Percentiles rank a stretch among this genome's conserved stretches.
These are phyloP conservation scores for Prunus mume DNA, from an alignment of 306 rosid species.

Conservation along the genomic window DNA sequence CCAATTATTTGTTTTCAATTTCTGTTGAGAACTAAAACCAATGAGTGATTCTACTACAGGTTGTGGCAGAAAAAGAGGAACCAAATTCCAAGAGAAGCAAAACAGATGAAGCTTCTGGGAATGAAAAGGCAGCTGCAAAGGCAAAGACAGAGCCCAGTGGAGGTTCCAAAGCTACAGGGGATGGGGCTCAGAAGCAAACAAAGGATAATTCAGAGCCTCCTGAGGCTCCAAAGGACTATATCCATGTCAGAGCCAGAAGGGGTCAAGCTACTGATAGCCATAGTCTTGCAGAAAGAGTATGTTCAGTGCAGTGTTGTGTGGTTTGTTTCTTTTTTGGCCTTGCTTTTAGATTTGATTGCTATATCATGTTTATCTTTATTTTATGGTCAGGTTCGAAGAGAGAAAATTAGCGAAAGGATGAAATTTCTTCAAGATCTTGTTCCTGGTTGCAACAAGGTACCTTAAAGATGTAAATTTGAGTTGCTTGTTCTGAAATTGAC, in stretches of 20 bases:
- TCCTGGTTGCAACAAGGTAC: constrained; percentile 94
- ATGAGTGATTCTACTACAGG: constrained; percentile 25
- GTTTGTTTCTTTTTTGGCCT: not conserved
- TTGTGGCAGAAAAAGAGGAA: constrained; percentile 29
- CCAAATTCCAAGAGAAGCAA: constrained; percentile 45
- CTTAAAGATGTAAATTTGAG: constrained; percentile 7
- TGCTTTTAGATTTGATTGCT: not conserved
- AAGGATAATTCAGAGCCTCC: constrained; percentile 47
- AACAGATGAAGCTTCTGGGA: constrained; percentile 34
- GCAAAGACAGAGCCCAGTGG: constrained; percentile 29
- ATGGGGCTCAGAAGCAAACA: constrained; percentile 28
- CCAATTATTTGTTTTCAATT: not conserved
- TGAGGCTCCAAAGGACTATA: constrained; percentile 84
- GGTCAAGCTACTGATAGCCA: constrained; percentile 98
- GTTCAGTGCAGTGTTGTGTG: not conserved
- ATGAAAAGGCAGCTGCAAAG: constrained; percentile 37
- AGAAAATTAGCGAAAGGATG: constrained; percentile 94
- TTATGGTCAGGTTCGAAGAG: constrained; percentile 71
- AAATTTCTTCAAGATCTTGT: constrained; percentile 93
- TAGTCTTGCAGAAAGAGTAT: constrained; percentile 91
- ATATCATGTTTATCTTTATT: not conserved
- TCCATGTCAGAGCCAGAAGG: constrained; percentile 91
- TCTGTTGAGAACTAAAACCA: not conserved
- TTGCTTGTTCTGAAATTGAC: not conserved
- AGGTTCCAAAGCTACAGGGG: not conserved